A percentile compares a stretch with the other conserved stretches of the same genome.
Evolutionary conservation across 805 yeast species (phyloP).

Genomic region (Hanseniaspora clermontiae): DNA sequence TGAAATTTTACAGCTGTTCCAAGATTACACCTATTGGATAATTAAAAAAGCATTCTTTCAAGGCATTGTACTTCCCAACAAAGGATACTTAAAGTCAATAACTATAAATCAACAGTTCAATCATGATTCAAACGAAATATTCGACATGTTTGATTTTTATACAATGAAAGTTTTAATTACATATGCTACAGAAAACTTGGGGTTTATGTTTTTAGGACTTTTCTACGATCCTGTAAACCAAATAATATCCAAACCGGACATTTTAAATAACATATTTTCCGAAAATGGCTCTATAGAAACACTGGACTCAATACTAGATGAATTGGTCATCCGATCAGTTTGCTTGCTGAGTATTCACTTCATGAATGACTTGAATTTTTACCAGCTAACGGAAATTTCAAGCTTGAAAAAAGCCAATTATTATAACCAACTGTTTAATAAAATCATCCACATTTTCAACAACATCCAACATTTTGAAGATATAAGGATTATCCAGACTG

Average conservation of each 20-base stretch:
- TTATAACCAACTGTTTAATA: constrained; percentile 16
- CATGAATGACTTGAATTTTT: constrained; percentile 16
- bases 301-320: constrained; percentile 21
- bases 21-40: constrained; percentile 24
- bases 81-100: background rate
- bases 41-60: constrained; percentile 21
- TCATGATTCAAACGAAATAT: background rate
- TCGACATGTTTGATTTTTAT: constrained; percentile 13
- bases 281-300: constrained; percentile 17
- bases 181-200: constrained; percentile 25
- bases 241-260: constrained; percentile 23
- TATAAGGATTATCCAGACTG: constrained; percentile 21
- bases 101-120: background rate
- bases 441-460: constrained; percentile 17
- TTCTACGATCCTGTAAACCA: constrained; percentile 24
- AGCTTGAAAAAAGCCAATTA: constrained; percentile 13
- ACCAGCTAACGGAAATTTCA: constrained; percentile 17
- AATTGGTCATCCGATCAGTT: constrained; percentile 24
- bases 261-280: constrained; percentile 21
- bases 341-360: constrained; percentile 23
- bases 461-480: constrained; percentile 21
- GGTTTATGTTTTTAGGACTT: constrained; percentile 25
- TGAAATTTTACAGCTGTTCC: constrained; percentile 21
- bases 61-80: constrained; percentile 10
- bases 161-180: constrained; percentile 21